Base-by-base conservation (phyloP, 73 alveolate species). In the Paramecium sonneborni region DNA sequence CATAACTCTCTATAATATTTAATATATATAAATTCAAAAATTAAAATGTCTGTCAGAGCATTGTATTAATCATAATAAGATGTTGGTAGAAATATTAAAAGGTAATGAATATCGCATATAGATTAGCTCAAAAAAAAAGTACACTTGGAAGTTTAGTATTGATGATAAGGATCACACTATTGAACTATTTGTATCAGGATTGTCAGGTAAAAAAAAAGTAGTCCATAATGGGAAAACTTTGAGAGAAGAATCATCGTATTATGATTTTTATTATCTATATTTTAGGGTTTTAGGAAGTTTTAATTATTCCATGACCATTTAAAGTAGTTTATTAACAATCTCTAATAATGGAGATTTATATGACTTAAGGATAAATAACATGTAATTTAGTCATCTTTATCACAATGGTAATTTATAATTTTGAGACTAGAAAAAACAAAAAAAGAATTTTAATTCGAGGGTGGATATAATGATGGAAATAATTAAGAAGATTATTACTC, bases 201-300 rank as follows among this genome's bases (percentile, higher is more conserved):
- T 96, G n/a, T 90, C 97, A 26, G 97, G 97, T n/a, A 96, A 96
- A 93, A 93, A 96, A 85, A 96, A 94, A 87, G 89, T 96, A 21
- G 84, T 96, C 32, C 76, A 93, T 28, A 95, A 96, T 84, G 97
- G 98, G 7, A 67, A 93, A 76, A 62, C 62, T 10, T 43, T 91
- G 5, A 85, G 91, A 85, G 90, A 85, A 38, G 68, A 52, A 18
- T 20, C 68, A 52, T 52, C 68, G 68, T 52, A 52, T 18, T 18
- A 5, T 52, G 15, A 52, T 52, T 18, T 52, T 52, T n/a, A 4
- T 18, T 52, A 52, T 52, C 68, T 62, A 26, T 62, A 34, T 37
- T 72, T 23, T 35, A 72, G 86, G 7, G 58, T 72, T 14, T 72
- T 72, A 35, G 86, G 86, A 35, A 72, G 57, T 20, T 72, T 72